Evolutionary conservation across 2,329 filamentous ascomycete species (phyloP).

Genomic region (Raffaelea ambrosiae): DNA sequence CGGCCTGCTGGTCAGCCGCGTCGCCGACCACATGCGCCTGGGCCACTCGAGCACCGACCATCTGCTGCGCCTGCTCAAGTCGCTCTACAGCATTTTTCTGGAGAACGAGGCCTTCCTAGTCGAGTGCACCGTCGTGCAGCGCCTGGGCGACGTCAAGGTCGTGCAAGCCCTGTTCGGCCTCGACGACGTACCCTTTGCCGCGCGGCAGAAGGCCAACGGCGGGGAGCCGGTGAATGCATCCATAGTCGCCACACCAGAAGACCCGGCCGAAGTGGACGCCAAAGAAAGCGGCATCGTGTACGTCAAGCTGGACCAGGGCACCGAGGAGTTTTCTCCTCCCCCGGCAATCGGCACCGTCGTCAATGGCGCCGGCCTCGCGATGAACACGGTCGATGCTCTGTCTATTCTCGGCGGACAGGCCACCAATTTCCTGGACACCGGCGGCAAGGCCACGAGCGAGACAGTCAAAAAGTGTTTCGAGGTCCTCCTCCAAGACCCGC

Average conservation of each 20-base stretch:
- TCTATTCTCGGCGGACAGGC: constrained; percentile 57
- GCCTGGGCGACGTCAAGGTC: constrained; percentile 14
- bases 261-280: constrained; percentile 26
- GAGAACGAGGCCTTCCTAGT: constrained; percentile 38
- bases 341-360: constrained; percentile 68
- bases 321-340: constrained; percentile 23
- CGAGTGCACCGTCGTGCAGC: constrained; percentile 25
- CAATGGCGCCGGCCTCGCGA: constrained; percentile 81
- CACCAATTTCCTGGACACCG: constrained; percentile 83
- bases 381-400: constrained; percentile 84
- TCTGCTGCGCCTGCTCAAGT: constrained; percentile 39
- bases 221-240: too few relatives aligned
- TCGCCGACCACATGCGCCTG: constrained; percentile 45
- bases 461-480: constrained; percentile 73
- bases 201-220: constrained; percentile 23
- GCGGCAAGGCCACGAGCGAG: constrained; percentile 75
- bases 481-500: constrained; percentile 60
- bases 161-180: constrained; percentile 35
- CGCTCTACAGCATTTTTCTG: constrained; percentile 42
- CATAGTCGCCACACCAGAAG: constrained; percentile 19
- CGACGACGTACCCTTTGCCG: constrained; percentile 34
- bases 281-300: constrained; percentile 68
- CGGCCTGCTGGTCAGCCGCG: constrained; percentile 27
- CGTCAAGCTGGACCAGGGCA: constrained; percentile 41
- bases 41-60: constrained; percentile 32